Evolutionary conservation across 1,284 basidiomycete species (phyloP), one percentile per base, ranked within the genome.

Genomic region (Trametes versicolor): DNA sequence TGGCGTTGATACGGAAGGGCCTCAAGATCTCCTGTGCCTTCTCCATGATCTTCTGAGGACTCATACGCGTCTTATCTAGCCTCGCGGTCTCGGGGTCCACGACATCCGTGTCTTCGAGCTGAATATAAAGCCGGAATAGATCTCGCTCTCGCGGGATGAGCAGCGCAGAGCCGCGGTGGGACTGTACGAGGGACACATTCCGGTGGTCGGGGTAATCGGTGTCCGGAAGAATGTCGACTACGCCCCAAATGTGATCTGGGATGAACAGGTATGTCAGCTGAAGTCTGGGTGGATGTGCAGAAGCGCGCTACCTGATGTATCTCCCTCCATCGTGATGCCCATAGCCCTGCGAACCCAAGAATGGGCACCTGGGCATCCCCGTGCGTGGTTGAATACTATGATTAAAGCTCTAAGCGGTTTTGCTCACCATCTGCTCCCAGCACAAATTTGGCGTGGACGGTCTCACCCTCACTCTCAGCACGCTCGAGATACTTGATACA

Each of bases 151-250:
- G 85, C 0, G 93, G 93, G 53, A 95, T 91, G 61, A 93, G 78
- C 88, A 94, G 89, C 70, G 78, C 80, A 0, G 83, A 83, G 34
- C 84, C 83, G 62, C 81, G 80, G 41, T 79, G 78, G 0, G 85
- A 87, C 73, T 89, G 87, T 43, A 90, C 83, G 10, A 86, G 88
- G 54, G 83, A 83, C 63, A 82, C 82, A 68, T 88, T 91, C 37
- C 94, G 88, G 64, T 93, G 88, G 76, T 96, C 94, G 0, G 94
- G 93, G 72, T 94, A 92, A 73, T 94, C 81, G 13, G 91, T 93
- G 23, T 86, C 82, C 0, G 89, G 89, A 29, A 87, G 71, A 62
- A 89, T 81, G 76, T 94, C 92, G 25, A 93, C 79, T 12, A 94
- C 92, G n/a, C 92, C 92, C 92, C 92, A 94, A 27, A 93, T 84